These are phyloP conservation scores for Russula griseocarnosa DNA, from an alignment of 768 basidiomycete species.

Conservation along the genomic window DNA sequence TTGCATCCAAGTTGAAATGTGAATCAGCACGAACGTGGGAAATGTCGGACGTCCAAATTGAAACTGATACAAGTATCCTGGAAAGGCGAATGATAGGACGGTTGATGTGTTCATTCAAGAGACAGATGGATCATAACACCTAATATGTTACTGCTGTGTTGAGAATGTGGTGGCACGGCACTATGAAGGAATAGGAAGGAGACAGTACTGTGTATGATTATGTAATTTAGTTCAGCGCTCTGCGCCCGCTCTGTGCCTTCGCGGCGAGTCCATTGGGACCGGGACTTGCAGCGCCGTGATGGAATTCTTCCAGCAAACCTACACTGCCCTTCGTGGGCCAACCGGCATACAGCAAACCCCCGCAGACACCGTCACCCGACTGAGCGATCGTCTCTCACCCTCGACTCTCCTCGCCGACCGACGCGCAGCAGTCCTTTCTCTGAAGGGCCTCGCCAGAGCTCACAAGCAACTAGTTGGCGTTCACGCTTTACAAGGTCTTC, in stretches of 20 bases:
- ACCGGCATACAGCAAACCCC: constrained; percentile 81
- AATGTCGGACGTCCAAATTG: background rate
- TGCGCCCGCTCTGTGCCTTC: background rate
- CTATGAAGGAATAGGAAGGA: background rate
- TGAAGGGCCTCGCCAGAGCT: constrained; percentile 90
- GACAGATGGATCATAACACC: background rate
- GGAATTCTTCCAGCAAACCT: constrained; percentile 85
- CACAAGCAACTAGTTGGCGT: constrained; percentile 87
- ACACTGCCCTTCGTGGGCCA: constrained; percentile 80
- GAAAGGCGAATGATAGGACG: background rate
- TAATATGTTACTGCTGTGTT: background rate
- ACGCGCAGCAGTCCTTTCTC: constrained; percentile 85
- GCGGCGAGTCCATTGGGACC: background rate
- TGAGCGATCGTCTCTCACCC: constrained; percentile 89
- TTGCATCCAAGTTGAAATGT: background rate
- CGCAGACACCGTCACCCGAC: constrained; percentile 77
- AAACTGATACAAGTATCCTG: background rate
- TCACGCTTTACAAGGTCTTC: constrained; percentile 67
- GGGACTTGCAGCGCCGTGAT: constrained; percentile 37
- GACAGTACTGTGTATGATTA: background rate
- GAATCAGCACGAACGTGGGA: background rate
- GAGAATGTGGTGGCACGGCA: background rate
- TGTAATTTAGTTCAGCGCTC: background rate
- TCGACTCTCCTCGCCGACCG: constrained; percentile 86
- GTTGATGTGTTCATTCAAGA: background rate